phyloP scores from a whole-genome alignment of 1,284 basidiomycete genomes.

The Butyriboletus appendiculatus region DNA sequence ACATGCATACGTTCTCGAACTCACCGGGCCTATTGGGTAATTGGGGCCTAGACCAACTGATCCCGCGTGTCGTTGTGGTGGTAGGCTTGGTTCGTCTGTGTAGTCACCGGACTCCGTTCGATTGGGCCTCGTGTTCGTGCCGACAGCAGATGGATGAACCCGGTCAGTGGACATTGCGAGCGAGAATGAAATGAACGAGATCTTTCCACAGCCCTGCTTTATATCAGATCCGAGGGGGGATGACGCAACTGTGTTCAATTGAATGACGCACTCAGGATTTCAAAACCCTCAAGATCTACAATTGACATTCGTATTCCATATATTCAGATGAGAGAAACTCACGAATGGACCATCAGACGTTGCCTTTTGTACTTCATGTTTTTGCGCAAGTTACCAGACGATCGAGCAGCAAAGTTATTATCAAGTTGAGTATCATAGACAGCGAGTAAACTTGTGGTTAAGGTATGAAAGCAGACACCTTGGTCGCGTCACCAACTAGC shows the following conservation, averaged over 20 bases:
- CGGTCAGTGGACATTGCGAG: constrained; percentile 11
- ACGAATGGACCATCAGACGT: too few relatives aligned
- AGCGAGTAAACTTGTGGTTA: not conserved
- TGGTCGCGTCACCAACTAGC: not conserved
- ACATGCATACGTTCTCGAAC: not conserved
- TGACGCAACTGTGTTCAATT: constrained; percentile 4
- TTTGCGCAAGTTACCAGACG: too few relatives aligned
- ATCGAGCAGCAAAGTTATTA: constrained; percentile 1
- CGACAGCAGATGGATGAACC: constrained; percentile 9
- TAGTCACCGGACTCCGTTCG: not conserved
- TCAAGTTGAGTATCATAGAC: constrained; percentile 4
- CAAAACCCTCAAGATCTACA: not conserved
- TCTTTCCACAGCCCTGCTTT: not conserved
- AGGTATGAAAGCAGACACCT: not conserved
- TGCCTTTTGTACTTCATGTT: too few relatives aligned
- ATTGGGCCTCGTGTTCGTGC: constrained; percentile 1
- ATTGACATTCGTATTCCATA: too few relatives aligned
- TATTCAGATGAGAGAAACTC: too few relatives aligned
- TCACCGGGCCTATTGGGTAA: constrained; percentile 18
- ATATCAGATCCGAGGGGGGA: not conserved
- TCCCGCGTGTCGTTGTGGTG: constrained; percentile 26
- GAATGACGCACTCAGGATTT: not conserved
- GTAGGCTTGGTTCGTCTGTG: not conserved
- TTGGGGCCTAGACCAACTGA: constrained; percentile 24
- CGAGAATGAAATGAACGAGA: not conserved